phyloP scores from a whole-genome alignment of 306 rosid species.

The Ammopiptanthus mongolicus region DNA sequence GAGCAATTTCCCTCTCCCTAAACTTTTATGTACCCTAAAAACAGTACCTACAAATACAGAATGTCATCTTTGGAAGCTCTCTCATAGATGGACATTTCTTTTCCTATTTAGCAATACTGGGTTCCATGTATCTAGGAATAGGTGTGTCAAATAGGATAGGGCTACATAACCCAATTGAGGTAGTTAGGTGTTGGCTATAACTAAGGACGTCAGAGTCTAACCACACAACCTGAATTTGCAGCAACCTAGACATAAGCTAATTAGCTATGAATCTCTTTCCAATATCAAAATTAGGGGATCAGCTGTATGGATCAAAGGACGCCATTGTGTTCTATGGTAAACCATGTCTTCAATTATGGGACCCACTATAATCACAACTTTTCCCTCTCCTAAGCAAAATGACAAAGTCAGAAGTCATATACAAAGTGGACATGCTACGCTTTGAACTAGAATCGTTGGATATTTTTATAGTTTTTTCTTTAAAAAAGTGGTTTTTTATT shows the following conservation, averaged over 20 bases:
- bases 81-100: not conserved
- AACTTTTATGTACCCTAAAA: not conserved
- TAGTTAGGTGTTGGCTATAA: not conserved
- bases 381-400: not conserved
- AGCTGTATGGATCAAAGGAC: not conserved
- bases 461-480: not conserved
- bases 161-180: not conserved
- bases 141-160: too few relatives aligned
- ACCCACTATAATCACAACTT: not conserved
- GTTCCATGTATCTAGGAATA: not conserved
- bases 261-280: not conserved
- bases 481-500: not conserved
- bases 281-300: not conserved
- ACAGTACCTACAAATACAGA: not conserved
- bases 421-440: not conserved
- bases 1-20: too few relatives aligned
- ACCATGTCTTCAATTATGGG: not conserved
- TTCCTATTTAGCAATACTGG: not conserved
- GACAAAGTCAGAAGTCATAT: not conserved
- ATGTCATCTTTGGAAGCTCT: not conserved
- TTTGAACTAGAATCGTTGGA: not conserved
- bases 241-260: not conserved
- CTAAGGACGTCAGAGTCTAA: not conserved
- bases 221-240: conserved; percentile 3
- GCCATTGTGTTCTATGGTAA: too few relatives aligned